Evolutionary conservation across 2,329 filamentous ascomycete genomes (phyloP).

Genomic region (Bipolaris oryzae): DNA sequence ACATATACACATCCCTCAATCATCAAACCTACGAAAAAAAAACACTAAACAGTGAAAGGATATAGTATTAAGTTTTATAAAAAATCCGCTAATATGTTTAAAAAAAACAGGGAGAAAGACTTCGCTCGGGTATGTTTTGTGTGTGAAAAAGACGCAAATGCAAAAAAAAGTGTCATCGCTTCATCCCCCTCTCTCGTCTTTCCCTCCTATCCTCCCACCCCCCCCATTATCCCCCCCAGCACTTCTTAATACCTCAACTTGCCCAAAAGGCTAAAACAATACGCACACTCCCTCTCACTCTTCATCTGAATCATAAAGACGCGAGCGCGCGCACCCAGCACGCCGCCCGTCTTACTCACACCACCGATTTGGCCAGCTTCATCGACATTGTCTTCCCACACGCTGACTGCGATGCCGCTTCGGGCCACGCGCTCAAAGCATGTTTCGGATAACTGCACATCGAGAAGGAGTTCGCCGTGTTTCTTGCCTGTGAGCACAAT

Average conservation of each 20-base stretch:
- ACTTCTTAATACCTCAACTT: slow-evolving; percentile 53
- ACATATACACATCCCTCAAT: too few relatives aligned
- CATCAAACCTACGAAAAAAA: too few relatives aligned
- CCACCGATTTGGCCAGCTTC: slow-evolving; percentile 64
- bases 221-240: too few relatives aligned
- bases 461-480: slow-evolving; percentile 71
- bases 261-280: slow-evolving; percentile 57
- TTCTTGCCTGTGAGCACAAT: slow-evolving; percentile 78
- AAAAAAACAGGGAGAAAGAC: too few relatives aligned
- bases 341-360: slow-evolving; percentile 63
- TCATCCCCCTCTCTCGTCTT: background rate
- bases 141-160: too few relatives aligned
- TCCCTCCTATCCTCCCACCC: background rate
- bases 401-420: slow-evolving; percentile 84
- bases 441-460: slow-evolving; percentile 82
- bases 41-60: too few relatives aligned
- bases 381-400: slow-evolving; percentile 70
- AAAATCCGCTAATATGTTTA: too few relatives aligned
- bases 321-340: slow-evolving; percentile 59
- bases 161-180: too few relatives aligned
- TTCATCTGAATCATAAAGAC: slow-evolving; percentile 69
- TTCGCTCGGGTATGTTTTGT: too few relatives aligned
- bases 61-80: too few relatives aligned
- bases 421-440: slow-evolving; percentile 84
- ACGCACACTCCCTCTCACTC: slow-evolving; percentile 56